Evolutionary conservation across 495 filamentous ascomycete species (phyloP).

Genomic region (Glonium stellatum): DNA sequence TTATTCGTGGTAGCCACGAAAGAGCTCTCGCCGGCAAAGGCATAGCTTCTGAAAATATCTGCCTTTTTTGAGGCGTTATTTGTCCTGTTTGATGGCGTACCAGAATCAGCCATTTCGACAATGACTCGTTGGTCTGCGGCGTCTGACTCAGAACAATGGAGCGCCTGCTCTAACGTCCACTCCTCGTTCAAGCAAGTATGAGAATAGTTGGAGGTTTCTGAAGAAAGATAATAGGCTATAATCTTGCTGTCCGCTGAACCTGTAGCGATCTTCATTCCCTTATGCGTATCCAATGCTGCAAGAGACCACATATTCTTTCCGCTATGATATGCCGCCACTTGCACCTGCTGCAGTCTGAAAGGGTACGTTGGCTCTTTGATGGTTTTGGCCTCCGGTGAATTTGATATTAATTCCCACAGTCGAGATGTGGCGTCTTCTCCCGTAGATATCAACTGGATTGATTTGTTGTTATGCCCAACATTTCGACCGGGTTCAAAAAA

Average conservation of each 20-base stretch:
- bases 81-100: not conserved
- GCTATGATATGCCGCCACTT: conserved; percentile 54
- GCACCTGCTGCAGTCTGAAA: conserved; percentile 44
- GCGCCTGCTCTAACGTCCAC: conserved; percentile 6
- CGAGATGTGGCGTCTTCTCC: conserved; percentile 73
- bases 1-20: conserved; percentile 26
- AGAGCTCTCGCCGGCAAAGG: conserved; percentile 14
- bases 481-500: conserved; percentile 42
- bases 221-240: conserved; percentile 3
- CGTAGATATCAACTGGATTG: conserved; percentile 56
- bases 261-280: conserved; percentile 51
- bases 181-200: not conserved
- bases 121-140: too few relatives aligned
- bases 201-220: not conserved
- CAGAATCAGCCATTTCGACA: too few relatives aligned
- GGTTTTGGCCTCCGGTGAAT: conserved; percentile 23
- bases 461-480: conserved; percentile 25
- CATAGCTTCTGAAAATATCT: conserved; percentile 27
- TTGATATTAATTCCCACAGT: conserved; percentile 53
- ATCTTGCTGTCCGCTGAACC: conserved; percentile 75
- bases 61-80: conserved; percentile 11
- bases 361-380: not conserved
- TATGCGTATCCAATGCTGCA: conserved; percentile 38
- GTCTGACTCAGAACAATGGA: not conserved
- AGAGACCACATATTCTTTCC: conserved; percentile 93